phyloP scores from a whole-genome alignment of 2,329 filamentous ascomycete genomes.

The Phoma sp. region DNA sequence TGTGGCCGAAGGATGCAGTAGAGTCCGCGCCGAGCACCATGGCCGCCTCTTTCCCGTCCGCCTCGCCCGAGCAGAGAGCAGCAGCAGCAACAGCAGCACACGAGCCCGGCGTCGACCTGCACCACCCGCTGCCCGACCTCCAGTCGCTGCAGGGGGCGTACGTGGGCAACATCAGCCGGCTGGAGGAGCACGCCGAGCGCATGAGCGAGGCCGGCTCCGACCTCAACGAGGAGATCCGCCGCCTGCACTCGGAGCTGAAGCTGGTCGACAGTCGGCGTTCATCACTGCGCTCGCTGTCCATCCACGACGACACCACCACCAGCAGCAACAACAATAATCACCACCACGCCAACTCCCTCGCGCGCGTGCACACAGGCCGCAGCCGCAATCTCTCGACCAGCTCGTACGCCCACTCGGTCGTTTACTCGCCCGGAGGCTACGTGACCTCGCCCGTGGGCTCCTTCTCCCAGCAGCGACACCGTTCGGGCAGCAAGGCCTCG shows the following conservation, averaged over 20 bases:
- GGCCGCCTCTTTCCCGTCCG: slow-evolving; percentile 25
- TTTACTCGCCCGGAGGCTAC: slow-evolving; percentile 73
- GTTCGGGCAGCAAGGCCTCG: slow-evolving; percentile 50
- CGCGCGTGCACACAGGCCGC: slow-evolving; percentile 35
- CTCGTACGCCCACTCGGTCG: slow-evolving; percentile 64
- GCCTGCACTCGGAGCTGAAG: slow-evolving; percentile 74
- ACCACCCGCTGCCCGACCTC: slow-evolving; percentile 67
- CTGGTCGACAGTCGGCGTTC: slow-evolving; percentile 71
- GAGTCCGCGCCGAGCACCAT: slow-evolving; percentile 16
- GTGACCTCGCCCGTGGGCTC: slow-evolving; percentile 72
- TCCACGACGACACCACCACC: slow-evolving; percentile 28
- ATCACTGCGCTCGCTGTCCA: slow-evolving; percentile 63
- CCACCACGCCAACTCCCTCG: slow-evolving; percentile 26
- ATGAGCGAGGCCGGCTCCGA: slow-evolving; percentile 74
- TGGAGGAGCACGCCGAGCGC: slow-evolving; percentile 77
- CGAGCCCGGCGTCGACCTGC: slow-evolving; percentile 31
- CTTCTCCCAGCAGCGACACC: slow-evolving; percentile 50
- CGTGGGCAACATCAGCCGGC: slow-evolving; percentile 71
- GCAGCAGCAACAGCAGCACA: slow-evolving; percentile 14
- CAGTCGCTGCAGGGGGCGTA: slow-evolving; percentile 68
- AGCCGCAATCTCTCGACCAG: slow-evolving; percentile 52
- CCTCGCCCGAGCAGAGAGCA: slow-evolving; percentile 22
- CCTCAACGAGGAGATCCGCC: slow-evolving; percentile 78
- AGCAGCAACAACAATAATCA: no score
- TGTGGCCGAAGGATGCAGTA: no score